phyloP scores from a whole-genome alignment of 208 protist species.

The Phytomonas francai region DNA sequence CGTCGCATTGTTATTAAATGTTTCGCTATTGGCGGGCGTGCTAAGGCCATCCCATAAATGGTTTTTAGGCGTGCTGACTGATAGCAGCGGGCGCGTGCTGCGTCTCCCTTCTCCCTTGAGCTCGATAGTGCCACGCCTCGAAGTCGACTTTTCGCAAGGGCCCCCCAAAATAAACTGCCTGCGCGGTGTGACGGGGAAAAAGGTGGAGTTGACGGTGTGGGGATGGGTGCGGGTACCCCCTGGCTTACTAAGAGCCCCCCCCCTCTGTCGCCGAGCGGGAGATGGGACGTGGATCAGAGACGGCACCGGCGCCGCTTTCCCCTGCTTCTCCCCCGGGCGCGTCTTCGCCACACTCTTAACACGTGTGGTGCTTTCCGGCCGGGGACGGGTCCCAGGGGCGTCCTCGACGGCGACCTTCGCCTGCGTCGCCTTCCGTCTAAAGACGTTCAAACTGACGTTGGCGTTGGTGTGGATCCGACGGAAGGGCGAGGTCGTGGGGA shows the following conservation, averaged over 20 bases:
- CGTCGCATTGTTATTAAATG: background rate
- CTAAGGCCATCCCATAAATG: background rate
- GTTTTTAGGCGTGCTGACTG: background rate
- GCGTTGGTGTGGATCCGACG: too few relatives aligned
- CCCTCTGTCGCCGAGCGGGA: too few relatives aligned
- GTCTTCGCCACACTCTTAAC: too few relatives aligned
- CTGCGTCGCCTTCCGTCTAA: too few relatives aligned
- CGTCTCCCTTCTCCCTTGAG: background rate
- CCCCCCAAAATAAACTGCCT: background rate
- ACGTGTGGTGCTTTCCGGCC: too few relatives aligned
- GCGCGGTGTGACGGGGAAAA: background rate
- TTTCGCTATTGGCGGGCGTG: background rate
- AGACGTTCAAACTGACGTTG: too few relatives aligned
- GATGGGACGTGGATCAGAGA: background rate
- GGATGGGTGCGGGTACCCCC: background rate
- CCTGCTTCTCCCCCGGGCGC: too few relatives aligned
- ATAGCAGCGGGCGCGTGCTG: background rate
- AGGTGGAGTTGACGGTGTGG: background rate
- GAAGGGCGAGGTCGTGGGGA: too few relatives aligned
- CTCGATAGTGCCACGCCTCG: background rate
- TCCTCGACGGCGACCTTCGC: too few relatives aligned
- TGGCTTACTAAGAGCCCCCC: background rate
- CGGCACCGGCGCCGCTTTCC: too few relatives aligned
- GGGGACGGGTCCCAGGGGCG: too few relatives aligned
- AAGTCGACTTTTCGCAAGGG: background rate